These are phyloP conservation scores for Metschnikowia lunata DNA, from an alignment of 805 yeast species.

Conservation along the genomic window DNA sequence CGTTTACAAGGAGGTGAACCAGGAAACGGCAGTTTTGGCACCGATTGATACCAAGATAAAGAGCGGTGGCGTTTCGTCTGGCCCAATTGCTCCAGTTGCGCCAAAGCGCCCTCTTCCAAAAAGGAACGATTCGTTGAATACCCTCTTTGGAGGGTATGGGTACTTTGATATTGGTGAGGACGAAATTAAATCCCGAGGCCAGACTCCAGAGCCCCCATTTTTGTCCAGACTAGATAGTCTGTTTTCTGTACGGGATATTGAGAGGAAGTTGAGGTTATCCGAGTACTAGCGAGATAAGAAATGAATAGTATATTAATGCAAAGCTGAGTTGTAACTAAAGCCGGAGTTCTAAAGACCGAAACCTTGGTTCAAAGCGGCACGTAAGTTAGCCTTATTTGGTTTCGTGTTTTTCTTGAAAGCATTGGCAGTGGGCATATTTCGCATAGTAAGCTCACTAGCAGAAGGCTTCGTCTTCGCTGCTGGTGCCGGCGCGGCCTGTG, in stretches of 20 bases:
- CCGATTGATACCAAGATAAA: constrained; percentile 26
- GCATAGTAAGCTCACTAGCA: constrained; percentile 41
- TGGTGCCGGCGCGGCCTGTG: not conserved
- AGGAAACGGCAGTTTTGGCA: constrained; percentile 15
- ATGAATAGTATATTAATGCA: too few species aligned
- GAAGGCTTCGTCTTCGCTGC: constrained; percentile 21
- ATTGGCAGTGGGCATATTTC: constrained; percentile 44
- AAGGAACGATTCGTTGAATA: constrained; percentile 20
- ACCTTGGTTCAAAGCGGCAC: constrained; percentile 63
- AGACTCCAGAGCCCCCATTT: constrained; percentile 52
- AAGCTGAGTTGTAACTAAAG: too few species aligned
- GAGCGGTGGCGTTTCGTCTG: not conserved
- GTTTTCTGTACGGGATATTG: constrained; percentile 51
- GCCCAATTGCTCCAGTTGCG: not conserved
- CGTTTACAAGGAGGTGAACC: constrained; percentile 25
- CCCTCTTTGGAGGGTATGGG: constrained; percentile 54
- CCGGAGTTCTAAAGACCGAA: constrained; percentile 53
- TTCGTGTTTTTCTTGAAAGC: constrained; percentile 37
- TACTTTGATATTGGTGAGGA: constrained; percentile 57
- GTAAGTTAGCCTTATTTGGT: constrained; percentile 51
- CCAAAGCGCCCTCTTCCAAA: constrained; percentile 11
- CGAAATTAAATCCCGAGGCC: constrained; percentile 50
- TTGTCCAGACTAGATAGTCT: constrained; percentile 35
- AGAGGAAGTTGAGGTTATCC: constrained; percentile 58
- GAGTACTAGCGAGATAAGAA: constrained; percentile 41